These are phyloP conservation scores for Exidia glandulosa DNA, from an alignment of 768 basidiomycete genomes.

Conservation along the genomic window DNA sequence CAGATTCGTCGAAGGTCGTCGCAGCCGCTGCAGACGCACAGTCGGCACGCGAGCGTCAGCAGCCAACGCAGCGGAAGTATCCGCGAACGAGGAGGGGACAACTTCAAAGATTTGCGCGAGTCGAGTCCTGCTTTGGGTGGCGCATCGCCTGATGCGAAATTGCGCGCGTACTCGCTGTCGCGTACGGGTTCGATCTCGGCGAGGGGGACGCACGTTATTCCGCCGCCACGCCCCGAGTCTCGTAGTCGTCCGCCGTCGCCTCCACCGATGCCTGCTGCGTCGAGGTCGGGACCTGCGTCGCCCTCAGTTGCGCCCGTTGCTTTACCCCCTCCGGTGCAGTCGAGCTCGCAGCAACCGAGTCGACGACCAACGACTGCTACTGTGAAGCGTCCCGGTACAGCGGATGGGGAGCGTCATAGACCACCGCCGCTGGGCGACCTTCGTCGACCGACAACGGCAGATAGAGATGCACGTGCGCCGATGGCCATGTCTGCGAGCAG, in stretches of 20 bases:
- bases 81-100: neutral
- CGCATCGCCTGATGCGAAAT: neutral
- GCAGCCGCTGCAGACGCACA: neutral
- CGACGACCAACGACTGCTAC: neutral
- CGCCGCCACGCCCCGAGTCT: neutral
- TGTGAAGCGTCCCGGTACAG: no score
- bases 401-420: neutral
- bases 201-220: neutral
- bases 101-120: neutral
- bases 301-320: neutral
- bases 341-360: neutral
- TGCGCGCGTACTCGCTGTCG: neutral
- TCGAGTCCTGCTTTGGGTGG: neutral
- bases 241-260: neutral
- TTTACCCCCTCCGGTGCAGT: neutral
- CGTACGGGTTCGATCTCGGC: neutral
- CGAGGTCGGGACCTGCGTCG: neutral
- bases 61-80: no score
- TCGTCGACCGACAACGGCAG: neutral
- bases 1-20: neutral
- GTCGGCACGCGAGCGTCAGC: neutral
- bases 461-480: neutral
- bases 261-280: neutral
- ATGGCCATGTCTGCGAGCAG: neutral
- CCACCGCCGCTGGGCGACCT: neutral